Evolutionary conservation across 1,139 yeast genomes (phyloP).

Genomic region (Saccharomyces hybrid): DNA sequence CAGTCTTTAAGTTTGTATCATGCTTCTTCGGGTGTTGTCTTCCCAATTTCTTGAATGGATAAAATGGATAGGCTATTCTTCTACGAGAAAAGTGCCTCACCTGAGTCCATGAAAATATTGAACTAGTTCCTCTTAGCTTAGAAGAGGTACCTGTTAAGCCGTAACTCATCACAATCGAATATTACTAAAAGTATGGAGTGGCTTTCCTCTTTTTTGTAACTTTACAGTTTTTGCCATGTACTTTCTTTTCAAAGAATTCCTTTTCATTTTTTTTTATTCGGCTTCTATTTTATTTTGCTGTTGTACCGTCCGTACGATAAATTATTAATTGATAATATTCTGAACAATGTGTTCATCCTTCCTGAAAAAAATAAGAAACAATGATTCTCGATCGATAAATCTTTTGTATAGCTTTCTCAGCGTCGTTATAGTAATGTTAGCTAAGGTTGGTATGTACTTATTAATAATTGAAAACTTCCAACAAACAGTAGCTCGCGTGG

Average conservation of each 20-base stretch:
- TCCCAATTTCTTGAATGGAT: slow-evolving; percentile 37
- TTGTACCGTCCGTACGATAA: background rate
- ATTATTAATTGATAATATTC: background rate
- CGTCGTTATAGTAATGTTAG: too few relatives aligned
- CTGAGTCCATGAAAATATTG: slow-evolving; percentile 13
- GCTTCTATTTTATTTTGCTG: background rate
- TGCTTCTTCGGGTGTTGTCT: slow-evolving; percentile 39
- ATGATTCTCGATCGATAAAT: background rate
- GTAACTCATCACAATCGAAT: background rate
- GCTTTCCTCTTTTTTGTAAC: background rate
- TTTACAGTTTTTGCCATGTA: background rate
- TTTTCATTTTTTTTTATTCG: background rate
- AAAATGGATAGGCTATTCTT: slow-evolving; percentile 42
- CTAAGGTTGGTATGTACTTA: too few relatives aligned
- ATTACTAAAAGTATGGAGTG: background rate
- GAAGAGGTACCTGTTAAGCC: background rate
- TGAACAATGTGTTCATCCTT: background rate
- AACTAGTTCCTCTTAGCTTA: background rate
- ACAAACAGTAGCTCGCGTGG: slow-evolving; percentile 40
- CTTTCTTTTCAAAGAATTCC: background rate
- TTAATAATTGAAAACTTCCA: too few relatives aligned
- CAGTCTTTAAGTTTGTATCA: slow-evolving; percentile 33
- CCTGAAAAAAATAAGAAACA: background rate
- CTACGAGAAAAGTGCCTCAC: slow-evolving; percentile 37
- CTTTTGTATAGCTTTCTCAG: background rate